Base-by-base conservation (phyloP, 1,284 basidiomycete species). In the Gyrodon tennesseensis region DNA sequence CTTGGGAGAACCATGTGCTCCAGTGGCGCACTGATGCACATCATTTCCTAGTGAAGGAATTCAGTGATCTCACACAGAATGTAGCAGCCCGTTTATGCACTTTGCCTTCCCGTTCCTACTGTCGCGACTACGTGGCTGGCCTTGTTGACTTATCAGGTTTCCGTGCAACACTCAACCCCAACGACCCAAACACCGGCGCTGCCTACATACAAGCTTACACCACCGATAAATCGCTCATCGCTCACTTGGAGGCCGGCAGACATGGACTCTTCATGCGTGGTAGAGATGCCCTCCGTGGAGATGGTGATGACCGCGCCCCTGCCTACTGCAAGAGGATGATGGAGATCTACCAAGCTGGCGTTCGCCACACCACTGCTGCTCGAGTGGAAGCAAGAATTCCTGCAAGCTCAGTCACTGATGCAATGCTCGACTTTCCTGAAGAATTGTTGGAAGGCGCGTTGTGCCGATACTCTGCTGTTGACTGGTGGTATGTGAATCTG, bases 171-270 rank as follows among this genome's bases (percentile, higher is more conserved):
- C 63, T 66, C 25, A 25, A 53, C 11, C n/a, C 4, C 25, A 25
- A n/a, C 18, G 5, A 58, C 23, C 64, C 23, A 3, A 7, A 27
- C 3, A 7, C n/a, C 2, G 12, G 19, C 4, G 6, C 23, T 3
- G 49, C 55, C 15, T 65, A 65, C 43, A n/a, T 65, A 21, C 65
- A 58, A 4, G 65, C 65, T 15, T 65, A 65, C 12, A 65, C 58
- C 11, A 65, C 64, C 0, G 58, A 65, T 15, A 65, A 65, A 31
- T 57, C 64, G 0, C 58, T 65, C 2, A 65, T 65, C n/a, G 58
- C 64, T 25, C 64, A 65, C n/a, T 43, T 65, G 58, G 64, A 65
- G 53, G 65, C 58, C 0, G 64, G 65, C 8, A 52, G 44, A 41
- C 64, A 65, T 7, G 54, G 64, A 21, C 64, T 65, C 0, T 65